Evolutionary conservation across 2,329 filamentous ascomycete species (phyloP).

Genomic region (Microcyclospora pomicola): DNA sequence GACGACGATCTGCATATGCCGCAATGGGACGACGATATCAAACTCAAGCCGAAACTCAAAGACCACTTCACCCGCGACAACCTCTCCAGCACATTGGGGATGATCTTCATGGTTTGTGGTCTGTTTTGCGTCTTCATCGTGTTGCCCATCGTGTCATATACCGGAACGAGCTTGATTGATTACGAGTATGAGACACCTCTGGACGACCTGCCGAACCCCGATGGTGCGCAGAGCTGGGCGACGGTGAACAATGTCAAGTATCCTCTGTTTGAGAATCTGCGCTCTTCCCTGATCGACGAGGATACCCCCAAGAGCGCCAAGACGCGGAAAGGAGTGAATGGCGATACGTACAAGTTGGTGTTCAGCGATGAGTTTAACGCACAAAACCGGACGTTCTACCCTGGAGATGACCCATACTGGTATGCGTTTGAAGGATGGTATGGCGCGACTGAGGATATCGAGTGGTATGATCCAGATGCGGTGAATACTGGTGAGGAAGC

Average conservation of each 20-base stretch:
- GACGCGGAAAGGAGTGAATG: conserved; percentile 32
- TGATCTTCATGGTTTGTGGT: conserved; percentile 33
- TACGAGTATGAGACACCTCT: conserved; percentile 27
- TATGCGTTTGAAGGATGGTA: conserved; percentile 42
- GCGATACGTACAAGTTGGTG: conserved; percentile 34
- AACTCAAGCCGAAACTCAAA: conserved; percentile 27
- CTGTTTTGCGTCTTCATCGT: conserved; percentile 38
- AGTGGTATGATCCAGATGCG: conserved; percentile 41
- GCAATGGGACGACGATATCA: conserved; percentile 34
- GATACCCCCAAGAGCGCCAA: conserved; percentile 36
- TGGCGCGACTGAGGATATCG: conserved; percentile 37
- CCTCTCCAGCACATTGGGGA: conserved; percentile 29
- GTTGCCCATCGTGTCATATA: conserved; percentile 36
- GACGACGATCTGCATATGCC: conserved; percentile 44
- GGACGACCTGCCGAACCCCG: conserved; percentile 23
- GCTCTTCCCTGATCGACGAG: conserved; percentile 37
- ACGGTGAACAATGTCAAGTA: conserved; percentile 36
- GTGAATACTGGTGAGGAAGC: conserved; percentile 31
- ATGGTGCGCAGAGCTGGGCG: conserved; percentile 27
- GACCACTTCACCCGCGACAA: conserved; percentile 34
- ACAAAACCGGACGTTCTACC: conserved; percentile 40
- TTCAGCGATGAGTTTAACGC: conserved; percentile 46
- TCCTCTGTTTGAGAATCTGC: conserved; percentile 34
- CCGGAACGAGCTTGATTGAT: conserved; percentile 26
- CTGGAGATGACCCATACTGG: conserved; percentile 44